Evolutionary conservation across 2,329 filamentous ascomycete genomes (phyloP), one percentile per base, ranked within the genome.

Genomic region (Stagonosporopsis cucurbitacearum): DNA sequence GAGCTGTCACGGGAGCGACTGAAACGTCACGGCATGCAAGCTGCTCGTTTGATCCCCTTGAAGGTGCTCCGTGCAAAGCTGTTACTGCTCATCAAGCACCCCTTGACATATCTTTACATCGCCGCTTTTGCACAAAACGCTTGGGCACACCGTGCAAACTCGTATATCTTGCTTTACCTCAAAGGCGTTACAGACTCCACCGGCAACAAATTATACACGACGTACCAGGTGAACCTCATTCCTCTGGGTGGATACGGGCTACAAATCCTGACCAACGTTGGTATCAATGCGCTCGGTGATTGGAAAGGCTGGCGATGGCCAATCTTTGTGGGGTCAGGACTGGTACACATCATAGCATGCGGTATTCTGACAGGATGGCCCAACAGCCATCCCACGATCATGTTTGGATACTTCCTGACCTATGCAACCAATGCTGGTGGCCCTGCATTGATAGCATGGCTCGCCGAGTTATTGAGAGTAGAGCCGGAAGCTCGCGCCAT

Each of bases 141-240:
- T 6, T 60, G 58, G 54, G 44, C 50, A n/a, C 54, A 60, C 28
- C 58, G 58, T 15, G 58, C 54, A 13, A 58, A 58, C 47, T 54
- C 58, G 1, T 60, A 57, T 28, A 57, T 60, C 15, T 50, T 60
- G 0, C 54, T 60, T 1, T 60, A 60, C 25, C 54, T 58, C 6
- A 60, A 58, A 17, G 54, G 42, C 23, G 50, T 60, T 13, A 48
- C 45, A 2, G 37, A 49, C 17, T 33, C 53, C 25, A 37, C 51
- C 17, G 58, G 58, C 26, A 44, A 37, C 15, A 42, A 43, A 2
- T 39, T 58, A 1, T 60, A 54, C 37, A 51, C 54, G 11, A 58
- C 54, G 9, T 60, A 58, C 28, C 51, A 50, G 40, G 54, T 58
- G 46, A 60, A 60, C 17, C 50, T 60, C 20, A 60, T 60, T 35